Evolutionary conservation across 257 asterid genomes (phyloP).

Genomic region (Scutellaria baicalensis): DNA sequence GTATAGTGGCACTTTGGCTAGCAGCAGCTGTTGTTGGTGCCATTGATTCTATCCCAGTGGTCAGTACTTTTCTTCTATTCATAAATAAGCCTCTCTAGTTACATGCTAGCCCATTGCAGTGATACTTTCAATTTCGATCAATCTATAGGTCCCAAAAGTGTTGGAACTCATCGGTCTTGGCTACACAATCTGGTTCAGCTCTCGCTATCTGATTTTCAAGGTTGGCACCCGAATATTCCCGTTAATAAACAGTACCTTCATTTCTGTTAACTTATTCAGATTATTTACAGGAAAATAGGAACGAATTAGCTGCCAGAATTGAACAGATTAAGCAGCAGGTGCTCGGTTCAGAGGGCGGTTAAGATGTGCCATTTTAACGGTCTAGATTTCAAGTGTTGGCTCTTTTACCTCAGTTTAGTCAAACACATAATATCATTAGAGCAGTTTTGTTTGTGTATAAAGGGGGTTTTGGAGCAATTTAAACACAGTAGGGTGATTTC

Average conservation of each 20-base stretch:
- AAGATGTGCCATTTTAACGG: neutral
- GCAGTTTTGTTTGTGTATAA: neutral
- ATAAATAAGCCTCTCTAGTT: neutral
- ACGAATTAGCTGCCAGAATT: slow-evolving; percentile 47
- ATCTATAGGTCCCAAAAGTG: slow-evolving; percentile 57
- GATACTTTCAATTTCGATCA: neutral
- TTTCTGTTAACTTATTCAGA: neutral
- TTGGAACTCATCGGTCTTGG: slow-evolving; percentile 75
- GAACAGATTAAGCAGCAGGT: slow-evolving; percentile 64
- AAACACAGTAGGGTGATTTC: neutral
- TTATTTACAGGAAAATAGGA: slow-evolving; percentile 57
- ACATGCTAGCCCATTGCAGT: slow-evolving; percentile 1
- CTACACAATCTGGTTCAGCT: slow-evolving; percentile 70
- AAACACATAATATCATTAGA: neutral
- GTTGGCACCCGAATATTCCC: slow-evolving; percentile 19
- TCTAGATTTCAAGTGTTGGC: neutral
- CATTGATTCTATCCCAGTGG: slow-evolving; percentile 78
- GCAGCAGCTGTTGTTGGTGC: slow-evolving; percentile 58
- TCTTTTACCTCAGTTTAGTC: neutral
- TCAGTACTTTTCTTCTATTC: slow-evolving; percentile 11
- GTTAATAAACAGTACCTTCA: neutral
- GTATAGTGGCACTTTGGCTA: slow-evolving; percentile 51
- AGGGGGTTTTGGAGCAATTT: slow-evolving; percentile 2
- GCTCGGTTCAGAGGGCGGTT: slow-evolving; percentile 40
- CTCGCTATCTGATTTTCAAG: slow-evolving; percentile 73